Evolutionary conservation across 2,329 filamentous ascomycete species (phyloP), one percentile per base, ranked within the genome.

Genomic region (Ophiostoma himal-ulmi): DNA sequence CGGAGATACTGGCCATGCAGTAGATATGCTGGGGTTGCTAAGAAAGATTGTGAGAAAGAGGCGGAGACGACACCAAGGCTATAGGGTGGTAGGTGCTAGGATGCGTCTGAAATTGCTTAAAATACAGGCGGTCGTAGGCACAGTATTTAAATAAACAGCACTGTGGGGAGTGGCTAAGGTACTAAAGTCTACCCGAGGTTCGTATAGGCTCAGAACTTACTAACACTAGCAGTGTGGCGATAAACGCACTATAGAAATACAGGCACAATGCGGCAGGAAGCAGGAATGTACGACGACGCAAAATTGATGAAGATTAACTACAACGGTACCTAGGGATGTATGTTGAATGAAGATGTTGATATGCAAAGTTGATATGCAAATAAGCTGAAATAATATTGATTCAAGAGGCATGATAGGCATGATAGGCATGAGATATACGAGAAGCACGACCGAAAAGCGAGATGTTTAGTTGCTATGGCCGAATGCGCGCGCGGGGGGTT

Each of bases 291-390:
- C 44, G 44, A 26, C 52, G 52, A 26, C 52, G 52, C 52, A 57
- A 57, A 26, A n/a, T 22, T 26, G 14, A 57, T 22, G 22, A 14
- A 26, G 52, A 57, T n/a, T 57, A 57, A 57, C 26, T 57, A 57
- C 52, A 22, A 57, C 52, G 17, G 52, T 57, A 57, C 52, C n/a
- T 26, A 57, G 52, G 52, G 52, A 57, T 57, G 52, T 22, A 57
- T 57, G n/a, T 11, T 30, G 52, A 14, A 57, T 26, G 7, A 57
- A 20, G 8, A n/a, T 48, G 44, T 6, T 20, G 17, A n/a, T n/a
- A n/a, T 20, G 17, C 7, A 48, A 48, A n/a, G 44, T 6, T 20
- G 17, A n/a, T n/a, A n/a, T 20, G 17, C 7, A 48, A 48, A n/a
- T n/a, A 48, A 48, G 44, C 44, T 48, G 20, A 48, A 44, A 48